Percentiles rank a stretch among this genome's conserved stretches.
Conservation (phyloP, 2,329 filamentous ascomycete species). For the Immersiporthe knoxdaviesiana region DNA sequence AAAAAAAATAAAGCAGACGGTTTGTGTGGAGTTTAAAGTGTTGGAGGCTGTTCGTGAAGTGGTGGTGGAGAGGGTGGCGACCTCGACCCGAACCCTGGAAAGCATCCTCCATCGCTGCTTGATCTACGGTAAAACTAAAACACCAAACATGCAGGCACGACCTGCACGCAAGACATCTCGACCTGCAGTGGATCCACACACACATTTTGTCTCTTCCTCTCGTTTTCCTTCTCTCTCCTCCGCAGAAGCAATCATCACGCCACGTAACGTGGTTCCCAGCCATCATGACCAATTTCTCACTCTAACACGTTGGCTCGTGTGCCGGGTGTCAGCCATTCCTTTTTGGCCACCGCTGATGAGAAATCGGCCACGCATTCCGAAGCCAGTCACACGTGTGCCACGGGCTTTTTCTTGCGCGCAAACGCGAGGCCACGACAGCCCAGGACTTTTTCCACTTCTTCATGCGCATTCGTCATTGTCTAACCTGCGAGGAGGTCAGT, state of each 20-base stretch:
- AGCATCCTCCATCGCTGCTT: neutral
- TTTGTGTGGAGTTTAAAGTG: neutral
- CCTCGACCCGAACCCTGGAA: neutral
- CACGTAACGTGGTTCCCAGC: neutral
- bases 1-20: neutral
- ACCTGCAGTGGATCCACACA: neutral
- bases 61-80: neutral
- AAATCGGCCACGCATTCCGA: neutral
- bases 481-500: neutral
- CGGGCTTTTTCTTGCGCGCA: neutral
- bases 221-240: neutral
- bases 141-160: neutral
- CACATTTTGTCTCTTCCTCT: neutral
- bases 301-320: neutral
- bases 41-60: neutral
- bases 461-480: neutral
- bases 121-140: neutral
- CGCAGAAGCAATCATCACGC: neutral
- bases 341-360: neutral
- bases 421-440: neutral
- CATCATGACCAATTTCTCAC: neutral
- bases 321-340: neutral
- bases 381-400: neutral
- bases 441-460: neutral
- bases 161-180: neutral